These are phyloP conservation scores for Sporothrix pseudoabietina DNA, from an alignment of 2,329 filamentous ascomycete species.

Conservation along the genomic window DNA sequence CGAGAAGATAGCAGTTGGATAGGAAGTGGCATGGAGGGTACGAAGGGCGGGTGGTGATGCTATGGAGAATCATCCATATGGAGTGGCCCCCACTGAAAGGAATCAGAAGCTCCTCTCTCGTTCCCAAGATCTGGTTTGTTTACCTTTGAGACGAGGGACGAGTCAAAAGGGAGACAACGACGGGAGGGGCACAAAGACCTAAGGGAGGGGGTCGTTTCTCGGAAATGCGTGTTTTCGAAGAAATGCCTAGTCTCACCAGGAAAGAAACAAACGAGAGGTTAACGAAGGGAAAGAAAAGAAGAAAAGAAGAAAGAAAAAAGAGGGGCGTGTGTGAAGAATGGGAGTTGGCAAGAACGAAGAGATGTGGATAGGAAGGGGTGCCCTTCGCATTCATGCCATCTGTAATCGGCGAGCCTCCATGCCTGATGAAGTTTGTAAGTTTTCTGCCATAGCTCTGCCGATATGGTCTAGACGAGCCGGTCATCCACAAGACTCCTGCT, in stretches of 20 bases:
- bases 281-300: not conserved
- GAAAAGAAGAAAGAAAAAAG: too few species aligned
- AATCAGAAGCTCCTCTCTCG: not conserved
- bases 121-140: not conserved
- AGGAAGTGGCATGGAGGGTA: not conserved
- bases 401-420: conserved; percentile 9
- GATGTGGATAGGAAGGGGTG: not conserved
- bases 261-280: not conserved
- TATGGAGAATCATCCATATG: not conserved
- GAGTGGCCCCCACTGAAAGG: not conserved
- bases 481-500: not conserved
- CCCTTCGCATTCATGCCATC: not conserved
- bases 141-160: not conserved
- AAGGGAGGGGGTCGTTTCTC: not conserved
- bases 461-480: not conserved
- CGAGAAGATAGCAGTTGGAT: not conserved
- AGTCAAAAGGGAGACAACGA: not conserved
- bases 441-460: not conserved
- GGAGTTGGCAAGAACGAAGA: not conserved
- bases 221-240: not conserved
- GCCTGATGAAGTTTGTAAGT: not conserved
- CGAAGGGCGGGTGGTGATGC: not conserved
- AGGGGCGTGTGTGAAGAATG: not conserved
- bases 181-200: not conserved
- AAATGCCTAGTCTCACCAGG: not conserved